Base-by-base conservation (phyloP, 192 early-diverging fungal genomes). In the Coemansia sp. region DNA sequence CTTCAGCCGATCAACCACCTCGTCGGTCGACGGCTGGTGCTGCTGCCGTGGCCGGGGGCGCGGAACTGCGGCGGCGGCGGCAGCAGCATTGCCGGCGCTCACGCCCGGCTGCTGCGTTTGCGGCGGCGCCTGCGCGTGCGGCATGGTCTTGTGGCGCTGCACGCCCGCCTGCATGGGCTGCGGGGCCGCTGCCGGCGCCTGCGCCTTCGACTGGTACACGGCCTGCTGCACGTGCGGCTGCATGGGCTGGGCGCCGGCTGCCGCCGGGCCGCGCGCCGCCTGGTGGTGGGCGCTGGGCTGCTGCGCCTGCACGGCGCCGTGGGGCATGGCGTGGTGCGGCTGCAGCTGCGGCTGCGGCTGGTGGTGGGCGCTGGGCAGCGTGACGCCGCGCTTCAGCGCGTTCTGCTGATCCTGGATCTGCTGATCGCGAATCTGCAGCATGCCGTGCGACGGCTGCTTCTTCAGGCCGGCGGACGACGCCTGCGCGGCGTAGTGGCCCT, bases 1-100 rank as follows among this genome's bases (percentile, higher is more conserved):
- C 59, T 85, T 76, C 43, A 95, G 65, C 4, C 88, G 81, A 26
- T 88, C 87, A 41, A 98, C 81, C 7, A 98, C 84, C 58, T 98
- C 90, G 53, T 84, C 84, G 11, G 81, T 83, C 36, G 85, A 80
- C 22, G 78, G 70, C 32, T 79, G 68, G 62, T 79, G 71, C 38
- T 69, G 79, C 51, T 80, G 81, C 35, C 80, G 77, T 32, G 78
- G 83, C 35, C 79, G 72, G 19, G 78, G 74, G 15, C 67, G 74
- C 0, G 68, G 59, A 38, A 58, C 54, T 42, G 65, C 31, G 41
- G 53, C 49, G 23, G 68, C 35, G 18, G 25, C 51, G 47, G 35
- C 56, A 27, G 18, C 51, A 13, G 15, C 52, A 4, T 51, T 35
- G 18, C 39, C 37, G 8, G 26, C 23, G 10, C 53, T 31, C 14